Conservation (phyloP, 1,284 basidiomycete genomes). For the Meripilus lineatus region DNA sequence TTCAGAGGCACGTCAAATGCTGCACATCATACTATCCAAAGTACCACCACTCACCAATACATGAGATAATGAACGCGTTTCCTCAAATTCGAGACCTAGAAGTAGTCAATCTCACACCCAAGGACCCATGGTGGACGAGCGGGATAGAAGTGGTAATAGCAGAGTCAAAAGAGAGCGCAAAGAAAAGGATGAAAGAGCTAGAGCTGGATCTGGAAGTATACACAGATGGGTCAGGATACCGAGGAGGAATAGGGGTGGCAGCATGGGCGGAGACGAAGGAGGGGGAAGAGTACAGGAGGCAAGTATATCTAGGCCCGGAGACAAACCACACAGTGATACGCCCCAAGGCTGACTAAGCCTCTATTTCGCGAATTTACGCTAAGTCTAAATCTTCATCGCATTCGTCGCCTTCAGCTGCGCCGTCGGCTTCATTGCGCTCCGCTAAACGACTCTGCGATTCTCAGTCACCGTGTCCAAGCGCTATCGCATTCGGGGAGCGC, state of each 20-base stretch:
- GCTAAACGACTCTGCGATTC: too few species aligned
- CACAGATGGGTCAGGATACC: constrained; percentile 18
- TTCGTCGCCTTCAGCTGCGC: too few species aligned
- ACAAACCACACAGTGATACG: constrained; percentile 25
- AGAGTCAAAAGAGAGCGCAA: constrained; percentile 2
- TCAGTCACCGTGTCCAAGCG: too few species aligned
- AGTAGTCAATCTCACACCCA: not conserved
- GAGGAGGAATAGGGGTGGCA: constrained; percentile 20
- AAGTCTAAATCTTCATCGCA: too few species aligned
- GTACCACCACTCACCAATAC: constrained; percentile 13
- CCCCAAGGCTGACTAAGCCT: too few species aligned
- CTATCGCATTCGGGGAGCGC: too few species aligned
- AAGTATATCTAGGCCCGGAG: constrained; percentile 20
- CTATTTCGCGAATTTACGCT: too few species aligned
- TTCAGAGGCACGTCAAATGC: constrained; percentile 13
- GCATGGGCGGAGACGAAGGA: constrained; percentile 14
- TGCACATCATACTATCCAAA: too few species aligned
- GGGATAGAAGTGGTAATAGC: not conserved
- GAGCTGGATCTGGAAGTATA: constrained; percentile 5
- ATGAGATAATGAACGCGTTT: too few species aligned
- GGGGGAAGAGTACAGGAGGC: not conserved
- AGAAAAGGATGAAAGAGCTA: not conserved
- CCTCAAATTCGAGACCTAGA: too few species aligned
- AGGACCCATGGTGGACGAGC: not conserved
- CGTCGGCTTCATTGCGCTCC: too few species aligned